Evolutionary conservation across 2,329 filamentous ascomycete genomes (phyloP).

Genomic region (Fusarium foetens): DNA sequence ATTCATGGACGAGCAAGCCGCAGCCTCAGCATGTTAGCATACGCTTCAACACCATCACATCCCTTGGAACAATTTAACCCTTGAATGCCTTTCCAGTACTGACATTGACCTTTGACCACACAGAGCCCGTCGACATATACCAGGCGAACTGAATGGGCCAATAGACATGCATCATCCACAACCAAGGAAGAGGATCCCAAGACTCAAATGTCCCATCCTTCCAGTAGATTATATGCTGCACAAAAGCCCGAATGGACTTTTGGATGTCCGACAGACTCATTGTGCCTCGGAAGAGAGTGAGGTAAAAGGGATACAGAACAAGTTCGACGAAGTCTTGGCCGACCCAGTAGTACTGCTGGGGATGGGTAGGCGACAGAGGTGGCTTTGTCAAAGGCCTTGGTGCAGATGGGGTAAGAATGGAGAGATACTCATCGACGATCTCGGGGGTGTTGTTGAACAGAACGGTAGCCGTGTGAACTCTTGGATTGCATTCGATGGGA

Average conservation of each 20-base stretch:
- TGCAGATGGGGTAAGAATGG: constrained; percentile 49
- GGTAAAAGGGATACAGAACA: constrained; percentile 58
- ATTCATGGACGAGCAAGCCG: no score
- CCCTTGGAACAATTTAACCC: not conserved
- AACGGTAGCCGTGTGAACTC: constrained; percentile 73
- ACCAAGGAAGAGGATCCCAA: constrained; percentile 67
- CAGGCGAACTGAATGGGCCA: constrained; percentile 63
- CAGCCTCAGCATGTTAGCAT: no score
- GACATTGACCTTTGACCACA: constrained; percentile 74
- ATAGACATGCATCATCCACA: constrained; percentile 67
- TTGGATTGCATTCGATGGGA: constrained; percentile 77
- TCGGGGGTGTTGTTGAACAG: constrained; percentile 63
- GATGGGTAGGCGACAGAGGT: constrained; percentile 37
- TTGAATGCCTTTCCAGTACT: constrained; percentile 62
- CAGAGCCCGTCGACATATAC: constrained; percentile 55
- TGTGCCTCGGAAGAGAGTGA: constrained; percentile 43
- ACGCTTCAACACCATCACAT: no score
- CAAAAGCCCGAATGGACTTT: constrained; percentile 43
- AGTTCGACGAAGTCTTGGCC: constrained; percentile 70
- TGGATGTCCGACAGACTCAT: constrained; percentile 36
- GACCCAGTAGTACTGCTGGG: constrained; percentile 67
- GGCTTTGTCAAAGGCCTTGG: constrained; percentile 12
- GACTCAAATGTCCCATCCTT: constrained; percentile 63
- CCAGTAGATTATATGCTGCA: constrained; percentile 58
- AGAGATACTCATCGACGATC: constrained; percentile 64